Evolutionary conservation across 352 stramenopile genomes (phyloP).

Genomic region (Phytopythium helicoides): DNA sequence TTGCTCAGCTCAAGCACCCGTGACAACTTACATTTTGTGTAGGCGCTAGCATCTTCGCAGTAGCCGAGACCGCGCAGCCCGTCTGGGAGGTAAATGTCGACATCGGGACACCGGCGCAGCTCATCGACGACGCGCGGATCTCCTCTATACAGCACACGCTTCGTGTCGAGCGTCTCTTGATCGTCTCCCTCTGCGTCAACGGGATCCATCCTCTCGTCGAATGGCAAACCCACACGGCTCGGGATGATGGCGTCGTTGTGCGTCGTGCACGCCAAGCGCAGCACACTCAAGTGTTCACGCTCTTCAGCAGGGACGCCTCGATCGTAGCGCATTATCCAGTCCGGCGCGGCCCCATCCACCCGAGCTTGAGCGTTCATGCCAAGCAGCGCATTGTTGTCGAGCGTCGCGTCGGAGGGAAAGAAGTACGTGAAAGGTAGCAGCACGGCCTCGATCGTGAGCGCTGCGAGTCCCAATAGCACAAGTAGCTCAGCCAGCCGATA

Average conservation of each 20-base stretch:
- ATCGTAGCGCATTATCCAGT: too few species aligned
- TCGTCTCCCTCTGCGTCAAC: slow-evolving; percentile 1
- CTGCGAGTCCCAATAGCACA: not conserved
- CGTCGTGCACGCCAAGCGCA: slow-evolving; percentile 32
- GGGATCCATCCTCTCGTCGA: not conserved
- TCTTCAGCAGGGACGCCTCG: slow-evolving; percentile 17
- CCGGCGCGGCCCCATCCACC: too few species aligned
- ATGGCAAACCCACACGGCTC: slow-evolving; percentile 21
- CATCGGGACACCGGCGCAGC: slow-evolving; percentile 42
- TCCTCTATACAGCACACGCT: slow-evolving; percentile 19
- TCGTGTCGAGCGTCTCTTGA: not conserved
- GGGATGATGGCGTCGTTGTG: slow-evolving; percentile 28
- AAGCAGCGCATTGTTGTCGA: not conserved
- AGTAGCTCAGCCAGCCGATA: not conserved
- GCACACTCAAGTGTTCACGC: slow-evolving; percentile 26
- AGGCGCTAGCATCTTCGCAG: slow-evolving; percentile 57
- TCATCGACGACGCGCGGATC: slow-evolving; percentile 35
- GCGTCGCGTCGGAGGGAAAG: not conserved
- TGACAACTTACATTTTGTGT: slow-evolving; percentile 45
- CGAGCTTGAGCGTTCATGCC: too few species aligned
- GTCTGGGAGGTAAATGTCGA: slow-evolving; percentile 60
- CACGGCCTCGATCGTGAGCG: not conserved
- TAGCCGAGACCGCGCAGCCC: slow-evolving; percentile 46
- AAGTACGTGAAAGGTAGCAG: not conserved
- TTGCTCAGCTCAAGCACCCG: not conserved